Conservation (phyloP, 352 stramenopile species). For the Phytophthora gonapodyides region DNA sequence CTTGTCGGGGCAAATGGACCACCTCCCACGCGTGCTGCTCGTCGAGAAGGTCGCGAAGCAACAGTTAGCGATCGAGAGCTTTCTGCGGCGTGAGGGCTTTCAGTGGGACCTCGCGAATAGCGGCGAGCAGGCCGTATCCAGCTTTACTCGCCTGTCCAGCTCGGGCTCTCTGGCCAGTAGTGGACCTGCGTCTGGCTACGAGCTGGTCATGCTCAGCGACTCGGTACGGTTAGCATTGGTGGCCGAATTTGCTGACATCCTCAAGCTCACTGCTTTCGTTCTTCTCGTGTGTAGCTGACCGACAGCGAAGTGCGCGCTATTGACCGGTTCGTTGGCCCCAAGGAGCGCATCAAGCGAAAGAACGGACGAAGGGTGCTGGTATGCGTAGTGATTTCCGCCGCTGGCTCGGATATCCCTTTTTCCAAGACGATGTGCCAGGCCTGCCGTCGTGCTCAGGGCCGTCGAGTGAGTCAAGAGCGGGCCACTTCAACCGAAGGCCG, state of each 20-base stretch:
- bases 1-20: constrained; percentile 57
- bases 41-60: constrained; percentile 60
- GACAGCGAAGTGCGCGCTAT: constrained; percentile 57
- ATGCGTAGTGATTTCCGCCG: constrained; percentile 55
- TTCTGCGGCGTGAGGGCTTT: constrained; percentile 65
- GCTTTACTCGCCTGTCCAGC: constrained; percentile 44
- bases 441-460: constrained; percentile 54
- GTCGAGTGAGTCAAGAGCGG: constrained; percentile 46
- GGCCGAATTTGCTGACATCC: background rate
- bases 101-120: constrained; percentile 70
- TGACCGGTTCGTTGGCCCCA: constrained; percentile 52
- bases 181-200: constrained; percentile 34
- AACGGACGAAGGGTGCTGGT: constrained; percentile 35
- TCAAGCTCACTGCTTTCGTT: background rate
- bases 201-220: constrained; percentile 65
- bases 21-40: constrained; percentile 65
- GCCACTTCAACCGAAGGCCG: constrained; percentile 11
- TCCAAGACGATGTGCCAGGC: constrained; percentile 53
- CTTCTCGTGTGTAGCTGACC: constrained; percentile 36
- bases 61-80: constrained; percentile 62
- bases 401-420: constrained; percentile 45
- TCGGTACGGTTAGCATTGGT: constrained; percentile 30
- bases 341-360: constrained; percentile 34
- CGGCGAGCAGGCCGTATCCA: constrained; percentile 58
- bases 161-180: constrained; percentile 5